Base-by-base conservation (phyloP, 2,329 filamentous ascomycete genomes). In the Penicillium sp. region DNA sequence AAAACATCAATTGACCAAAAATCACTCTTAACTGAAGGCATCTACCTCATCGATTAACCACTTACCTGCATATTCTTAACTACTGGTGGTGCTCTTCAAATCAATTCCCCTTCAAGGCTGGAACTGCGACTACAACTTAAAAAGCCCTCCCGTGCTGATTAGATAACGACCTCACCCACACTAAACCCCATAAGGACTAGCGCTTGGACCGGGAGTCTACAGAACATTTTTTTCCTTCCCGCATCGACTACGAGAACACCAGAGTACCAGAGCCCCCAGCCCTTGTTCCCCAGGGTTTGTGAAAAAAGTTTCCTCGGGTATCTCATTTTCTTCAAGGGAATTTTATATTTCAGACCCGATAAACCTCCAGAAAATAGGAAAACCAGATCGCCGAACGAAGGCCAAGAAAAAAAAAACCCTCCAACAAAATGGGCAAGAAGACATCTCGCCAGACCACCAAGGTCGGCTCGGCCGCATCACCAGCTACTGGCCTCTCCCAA, bases 391-490 rank as follows among this genome's bases (percentile, higher is more conserved):
- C 47, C 7, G 16, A 35, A 35, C 37, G 29, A 49, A 35, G 10
- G 33, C 31, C 47, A 35, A 74, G 46, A 29, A 54, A 53, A 62
- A 56, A 63, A 70, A 42, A 42, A 42, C 21, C 19, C 39, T 42
- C 39, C 39, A 42, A 42, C 39, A 42, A 42, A 67, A 81, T 81
- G 79, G 77, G 70, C 65, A 79, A 79, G 66, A 81, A 79, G 69
- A 69, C 73, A 53, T 72, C 75, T 63, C 74, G 76, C 57, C 70
- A 68, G 53, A 69, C 76, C 33, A 73, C 72, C 57, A 81, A 80
- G 67, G 72, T 75, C 66, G 76, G 76, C 58, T 77, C 79, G 55
- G 67, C 75, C 58, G 71, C 75, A 56, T 70, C 74, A 62, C 72
- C 74, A 37, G 69, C 71, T 14, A 69, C 72, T 16, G 68, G 73